Conservation (phyloP, 805 yeast genomes). For the Kregervanrija fluxuum region DNA sequence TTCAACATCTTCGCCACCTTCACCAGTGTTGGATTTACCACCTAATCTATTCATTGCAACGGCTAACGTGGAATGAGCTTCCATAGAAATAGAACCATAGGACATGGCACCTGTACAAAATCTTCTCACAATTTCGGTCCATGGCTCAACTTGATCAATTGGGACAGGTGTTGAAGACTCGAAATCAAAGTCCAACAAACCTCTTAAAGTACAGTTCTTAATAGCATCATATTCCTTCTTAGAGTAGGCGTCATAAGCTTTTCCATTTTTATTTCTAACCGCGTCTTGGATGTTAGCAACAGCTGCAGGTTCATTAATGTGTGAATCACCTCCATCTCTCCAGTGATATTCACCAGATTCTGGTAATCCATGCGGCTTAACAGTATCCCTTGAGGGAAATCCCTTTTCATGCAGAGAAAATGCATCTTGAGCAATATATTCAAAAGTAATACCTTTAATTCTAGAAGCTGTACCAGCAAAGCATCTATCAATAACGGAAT, state of each 20-base stretch:
- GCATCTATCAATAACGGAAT: constrained; percentile 90
- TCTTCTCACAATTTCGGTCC: constrained; percentile 97
- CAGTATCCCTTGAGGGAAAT: constrained; percentile 67
- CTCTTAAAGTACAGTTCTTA: constrained; percentile 88
- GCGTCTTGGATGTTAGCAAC: constrained; percentile 96
- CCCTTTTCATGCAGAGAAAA: constrained; percentile 91
- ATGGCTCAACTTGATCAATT: constrained; percentile 96
- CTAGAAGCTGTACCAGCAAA: constrained; percentile 97
- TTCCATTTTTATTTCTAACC: constrained; percentile 93
- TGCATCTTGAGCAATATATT: constrained; percentile 94
- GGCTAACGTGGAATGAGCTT: constrained; percentile 94
- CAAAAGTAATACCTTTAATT: constrained; percentile 92
- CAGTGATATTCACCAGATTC: constrained; percentile 97
- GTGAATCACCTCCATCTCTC: constrained; percentile 98
- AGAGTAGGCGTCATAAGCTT: constrained; percentile 84
- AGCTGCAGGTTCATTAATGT: constrained; percentile 90
- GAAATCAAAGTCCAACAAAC: constrained; percentile 85
- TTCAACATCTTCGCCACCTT: constrained; percentile 98
- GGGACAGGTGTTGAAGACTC: constrained; percentile 71
- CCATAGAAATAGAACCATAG: constrained; percentile 97
- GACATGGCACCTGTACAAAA: constrained; percentile 99
- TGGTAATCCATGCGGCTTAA: constrained; percentile 69
- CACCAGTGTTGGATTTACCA: constrained; percentile 97
- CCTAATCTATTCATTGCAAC: constrained; percentile 98
- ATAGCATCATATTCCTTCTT: constrained; percentile 89